These are phyloP conservation scores for Coleophoma crateriformis DNA, from an alignment of 2,329 filamentous ascomycete genomes.

Conservation along the genomic window DNA sequence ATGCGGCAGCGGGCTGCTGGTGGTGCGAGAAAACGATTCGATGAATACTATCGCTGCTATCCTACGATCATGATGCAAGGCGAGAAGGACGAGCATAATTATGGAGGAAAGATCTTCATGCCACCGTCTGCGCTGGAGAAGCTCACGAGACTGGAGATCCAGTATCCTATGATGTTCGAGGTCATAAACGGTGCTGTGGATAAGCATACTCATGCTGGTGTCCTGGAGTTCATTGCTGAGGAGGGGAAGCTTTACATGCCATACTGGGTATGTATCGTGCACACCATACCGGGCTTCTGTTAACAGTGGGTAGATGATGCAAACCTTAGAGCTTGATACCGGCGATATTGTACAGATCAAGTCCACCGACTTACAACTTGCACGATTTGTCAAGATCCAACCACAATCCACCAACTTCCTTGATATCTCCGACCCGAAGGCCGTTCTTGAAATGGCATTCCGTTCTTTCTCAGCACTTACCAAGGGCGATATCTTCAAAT, in stretches of 20 bases:
- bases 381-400: constrained; percentile 92
- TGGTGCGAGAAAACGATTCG: constrained; percentile 67
- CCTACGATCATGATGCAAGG: constrained; percentile 92
- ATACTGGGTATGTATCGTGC: constrained; percentile 67
- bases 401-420: constrained; percentile 90
- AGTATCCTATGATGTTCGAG: constrained; percentile 97
- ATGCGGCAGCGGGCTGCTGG: constrained; percentile 16
- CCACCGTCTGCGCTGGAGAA: constrained; percentile 97
- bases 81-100: constrained; percentile 85
- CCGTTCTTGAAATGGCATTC: constrained; percentile 93
- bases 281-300: not conserved
- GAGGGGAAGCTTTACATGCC: constrained; percentile 95
- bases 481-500: constrained; percentile 91
- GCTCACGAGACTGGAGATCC: constrained; percentile 90
- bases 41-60: constrained; percentile 98
- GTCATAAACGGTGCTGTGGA: constrained; percentile 80
- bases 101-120: constrained; percentile 95
- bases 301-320: constrained; percentile 67
- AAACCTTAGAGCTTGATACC: constrained; percentile 80
- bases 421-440: constrained; percentile 95
- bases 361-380: constrained; percentile 85
- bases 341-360: constrained; percentile 94
- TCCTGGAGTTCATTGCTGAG: constrained; percentile 95
- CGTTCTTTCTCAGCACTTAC: constrained; percentile 92
- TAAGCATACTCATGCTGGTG: constrained; percentile 84